These are phyloP conservation scores for Pistacia atlantica DNA, from an alignment of 345 rosid species.

Conservation along the genomic window DNA sequence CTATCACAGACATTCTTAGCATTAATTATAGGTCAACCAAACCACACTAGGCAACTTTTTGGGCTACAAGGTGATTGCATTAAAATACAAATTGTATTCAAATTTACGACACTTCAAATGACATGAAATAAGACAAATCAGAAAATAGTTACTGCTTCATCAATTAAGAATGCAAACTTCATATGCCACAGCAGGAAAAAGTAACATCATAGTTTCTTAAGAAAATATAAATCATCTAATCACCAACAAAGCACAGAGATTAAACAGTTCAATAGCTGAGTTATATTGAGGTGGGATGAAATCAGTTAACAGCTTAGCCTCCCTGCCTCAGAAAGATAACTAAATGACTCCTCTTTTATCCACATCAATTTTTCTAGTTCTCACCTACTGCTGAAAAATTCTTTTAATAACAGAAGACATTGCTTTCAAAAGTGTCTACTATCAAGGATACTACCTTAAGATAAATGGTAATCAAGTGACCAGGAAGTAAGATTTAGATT, in stretches of 20 bases:
- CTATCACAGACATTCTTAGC: background rate
- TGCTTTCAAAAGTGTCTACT: background rate
- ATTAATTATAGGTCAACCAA: background rate
- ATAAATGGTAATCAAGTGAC: conserved; percentile 85
- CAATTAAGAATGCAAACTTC: background rate
- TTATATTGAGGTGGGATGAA: background rate
- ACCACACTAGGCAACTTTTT: background rate
- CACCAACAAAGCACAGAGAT: background rate
- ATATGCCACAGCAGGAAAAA: background rate
- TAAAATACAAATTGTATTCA: background rate
- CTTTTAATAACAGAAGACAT: background rate
- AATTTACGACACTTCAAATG: background rate
- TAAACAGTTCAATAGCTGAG: background rate
- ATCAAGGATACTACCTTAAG: conserved; percentile 62
- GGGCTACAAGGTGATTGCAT: background rate
- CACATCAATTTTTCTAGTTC: background rate
- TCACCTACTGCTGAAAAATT: background rate
- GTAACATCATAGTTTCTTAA: background rate
- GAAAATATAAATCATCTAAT: background rate
- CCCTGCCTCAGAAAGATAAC: background rate
- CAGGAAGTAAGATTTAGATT: conserved; percentile 85
- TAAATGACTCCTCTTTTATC: background rate
- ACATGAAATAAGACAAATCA: background rate
- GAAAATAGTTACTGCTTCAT: background rate
- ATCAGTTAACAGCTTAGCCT: background rate